phyloP scores from a whole-genome alignment of 2,329 filamentous ascomycete species.

The Sarocladium strictum region DNA sequence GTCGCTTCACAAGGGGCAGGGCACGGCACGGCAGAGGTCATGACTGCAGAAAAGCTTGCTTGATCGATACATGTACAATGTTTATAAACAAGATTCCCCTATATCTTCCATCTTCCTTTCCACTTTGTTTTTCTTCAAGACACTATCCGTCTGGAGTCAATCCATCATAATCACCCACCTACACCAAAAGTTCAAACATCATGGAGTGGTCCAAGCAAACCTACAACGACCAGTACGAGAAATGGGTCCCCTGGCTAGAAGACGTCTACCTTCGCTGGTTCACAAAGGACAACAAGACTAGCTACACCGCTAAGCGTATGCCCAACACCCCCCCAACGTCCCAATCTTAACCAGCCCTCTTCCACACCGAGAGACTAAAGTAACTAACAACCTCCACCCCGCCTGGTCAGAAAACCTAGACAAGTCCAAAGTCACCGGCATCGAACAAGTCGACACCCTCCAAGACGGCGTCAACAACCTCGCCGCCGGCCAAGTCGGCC shows the following conservation, averaged over 20 bases:
- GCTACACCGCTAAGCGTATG: conserved; percentile 62
- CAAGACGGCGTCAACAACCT: conserved; percentile 62
- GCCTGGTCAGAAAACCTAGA: conserved; percentile 59
- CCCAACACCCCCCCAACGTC: conserved; percentile 8
- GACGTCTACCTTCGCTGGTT: conserved; percentile 68
- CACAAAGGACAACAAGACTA: conserved; percentile 71
- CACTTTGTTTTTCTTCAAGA: no score
- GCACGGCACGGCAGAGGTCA: no score
- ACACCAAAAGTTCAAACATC: conserved; percentile 9
- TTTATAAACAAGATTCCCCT: no score
- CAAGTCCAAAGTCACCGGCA: conserved; percentile 64
- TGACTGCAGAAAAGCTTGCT: no score
- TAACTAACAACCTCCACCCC: conserved; percentile 10
- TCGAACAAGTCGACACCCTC: conserved; percentile 60
- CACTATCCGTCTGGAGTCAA: no score
- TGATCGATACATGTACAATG: no score
- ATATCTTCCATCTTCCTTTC: no score
- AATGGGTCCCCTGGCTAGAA: conserved; percentile 72
- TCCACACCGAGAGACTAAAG: not conserved
- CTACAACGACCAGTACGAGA: conserved; percentile 68
- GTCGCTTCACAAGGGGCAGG: no score
- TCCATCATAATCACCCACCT: not conserved
- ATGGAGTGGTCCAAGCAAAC: conserved; percentile 55
- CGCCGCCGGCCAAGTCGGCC: conserved; percentile 57
- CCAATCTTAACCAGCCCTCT: not conserved